Conservation (phyloP, 176 grass and related monocot species). For the Poa pratensis region DNA sequence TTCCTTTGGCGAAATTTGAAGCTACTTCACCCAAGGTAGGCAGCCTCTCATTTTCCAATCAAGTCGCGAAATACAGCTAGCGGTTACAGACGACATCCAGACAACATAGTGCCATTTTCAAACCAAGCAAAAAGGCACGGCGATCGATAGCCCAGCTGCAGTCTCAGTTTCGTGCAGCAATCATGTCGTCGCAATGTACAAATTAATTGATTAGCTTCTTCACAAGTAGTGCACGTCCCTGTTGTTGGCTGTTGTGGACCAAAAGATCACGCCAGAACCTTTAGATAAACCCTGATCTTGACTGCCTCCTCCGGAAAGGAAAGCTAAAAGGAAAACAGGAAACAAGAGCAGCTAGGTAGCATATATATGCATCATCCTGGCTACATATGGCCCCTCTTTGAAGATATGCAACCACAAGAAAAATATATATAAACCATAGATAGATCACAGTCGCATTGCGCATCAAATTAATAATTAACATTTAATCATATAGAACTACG, state of each 20-base stretch:
- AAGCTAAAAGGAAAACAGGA: conserved; percentile 16
- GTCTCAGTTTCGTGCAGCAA: not conserved
- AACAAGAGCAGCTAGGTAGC: not conserved
- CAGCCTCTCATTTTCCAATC: conserved; percentile 43
- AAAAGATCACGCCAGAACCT: conserved; percentile 44
- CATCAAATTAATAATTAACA: not conserved
- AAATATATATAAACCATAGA: no score
- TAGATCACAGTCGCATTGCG: not conserved
- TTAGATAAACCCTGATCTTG: conserved; percentile 45
- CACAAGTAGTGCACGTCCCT: conserved; percentile 39
- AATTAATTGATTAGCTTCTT: conserved; percentile 9
- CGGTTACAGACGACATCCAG: conserved; percentile 19
- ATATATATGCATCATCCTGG: conserved; percentile 45
- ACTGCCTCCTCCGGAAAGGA: conserved; percentile 53
- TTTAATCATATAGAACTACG: conserved; percentile 14
- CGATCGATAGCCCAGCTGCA: not conserved
- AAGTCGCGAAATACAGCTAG: not conserved
- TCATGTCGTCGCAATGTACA: not conserved
- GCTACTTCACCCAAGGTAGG: conserved; percentile 53
- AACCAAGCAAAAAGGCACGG: conserved; percentile 35
- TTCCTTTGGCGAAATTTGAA: conserved; percentile 46
- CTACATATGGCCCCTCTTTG: conserved; percentile 47
- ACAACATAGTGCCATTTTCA: conserved; percentile 19
- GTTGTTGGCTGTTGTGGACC: conserved; percentile 53
- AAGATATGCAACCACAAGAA: conserved; percentile 57